phyloP scores from a whole-genome alignment of 768 basidiomycete species.

The Macrolepiota dolichaula region DNA sequence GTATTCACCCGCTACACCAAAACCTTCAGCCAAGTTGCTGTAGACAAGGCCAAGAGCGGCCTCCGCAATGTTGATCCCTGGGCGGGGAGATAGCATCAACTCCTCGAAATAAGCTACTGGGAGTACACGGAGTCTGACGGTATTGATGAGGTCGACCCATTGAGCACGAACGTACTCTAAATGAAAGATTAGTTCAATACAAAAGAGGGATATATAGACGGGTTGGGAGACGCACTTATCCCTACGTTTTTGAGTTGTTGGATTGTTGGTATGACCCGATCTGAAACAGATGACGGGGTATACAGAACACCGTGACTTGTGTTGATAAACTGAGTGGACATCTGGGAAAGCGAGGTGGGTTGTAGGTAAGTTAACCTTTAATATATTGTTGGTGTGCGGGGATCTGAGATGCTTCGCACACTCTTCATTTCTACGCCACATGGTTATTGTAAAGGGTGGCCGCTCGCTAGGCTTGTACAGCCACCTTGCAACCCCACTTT shows the following conservation, averaged over 20 bases:
- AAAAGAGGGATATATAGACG: no score
- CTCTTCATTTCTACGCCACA: no score
- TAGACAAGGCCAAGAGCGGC: conserved; percentile 50
- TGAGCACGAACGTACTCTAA: conserved; percentile 52
- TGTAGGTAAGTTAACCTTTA: no score
- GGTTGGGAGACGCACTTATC: neutral
- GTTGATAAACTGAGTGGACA: conserved; percentile 1
- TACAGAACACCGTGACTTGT: conserved; percentile 2
- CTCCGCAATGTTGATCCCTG: conserved; percentile 49
- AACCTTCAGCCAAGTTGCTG: conserved; percentile 43
- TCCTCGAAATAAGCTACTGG: conserved; percentile 51
- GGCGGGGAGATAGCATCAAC: conserved; percentile 47
- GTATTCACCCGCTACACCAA: conserved; percentile 52
- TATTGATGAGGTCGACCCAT: conserved; percentile 66
- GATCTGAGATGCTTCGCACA: no score
- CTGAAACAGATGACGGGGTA: conserved; percentile 2
- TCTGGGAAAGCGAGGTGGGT: neutral
- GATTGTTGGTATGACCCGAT: neutral
- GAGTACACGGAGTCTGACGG: conserved; percentile 56
- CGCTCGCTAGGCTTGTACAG: no score
- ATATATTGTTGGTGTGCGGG: no score
- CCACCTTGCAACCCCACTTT: no score
- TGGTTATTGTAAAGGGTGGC: no score
- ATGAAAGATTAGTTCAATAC: conserved; percentile 2
- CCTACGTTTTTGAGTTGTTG: conserved; percentile 1